Conservation (phyloP, 495 filamentous ascomycete species). For the Hypomontagnella submonticulosa region DNA sequence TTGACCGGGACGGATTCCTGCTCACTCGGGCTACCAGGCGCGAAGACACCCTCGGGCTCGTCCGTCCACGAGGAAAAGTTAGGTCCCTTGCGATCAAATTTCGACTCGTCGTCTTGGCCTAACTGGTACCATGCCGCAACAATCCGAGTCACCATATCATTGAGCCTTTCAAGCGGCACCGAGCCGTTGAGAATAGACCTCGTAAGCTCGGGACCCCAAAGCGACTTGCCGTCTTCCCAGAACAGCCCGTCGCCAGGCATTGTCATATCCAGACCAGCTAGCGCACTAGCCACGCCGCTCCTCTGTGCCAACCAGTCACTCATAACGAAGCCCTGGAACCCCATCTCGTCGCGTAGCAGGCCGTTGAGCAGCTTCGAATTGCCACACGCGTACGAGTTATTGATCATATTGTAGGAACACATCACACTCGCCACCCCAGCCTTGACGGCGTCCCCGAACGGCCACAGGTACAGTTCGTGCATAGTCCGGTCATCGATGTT, state of each 20-base stretch:
- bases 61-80: constrained; percentile 95
- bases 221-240: constrained; percentile 80
- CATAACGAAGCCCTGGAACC: constrained; percentile 94
- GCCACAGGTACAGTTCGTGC: constrained; percentile 91
- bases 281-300: constrained; percentile 78
- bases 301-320: constrained; percentile 94
- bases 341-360: constrained; percentile 92
- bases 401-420: constrained; percentile 91
- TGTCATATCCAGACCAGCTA: constrained; percentile 91
- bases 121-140: constrained; percentile 94
- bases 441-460: constrained; percentile 85
- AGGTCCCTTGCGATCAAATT: constrained; percentile 74
- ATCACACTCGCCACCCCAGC: constrained; percentile 90
- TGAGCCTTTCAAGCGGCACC: constrained; percentile 81
- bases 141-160: constrained; percentile 94
- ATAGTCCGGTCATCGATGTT: constrained; percentile 86
- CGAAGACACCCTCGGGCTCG: constrained; percentile 71
- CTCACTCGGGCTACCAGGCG: constrained; percentile 68
- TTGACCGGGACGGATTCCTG: constrained; percentile 74
- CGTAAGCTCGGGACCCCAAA: constrained; percentile 85
- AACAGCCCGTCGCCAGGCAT: constrained; percentile 91
- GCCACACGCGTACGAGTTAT: constrained; percentile 89
- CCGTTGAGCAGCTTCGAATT: constrained; percentile 94
- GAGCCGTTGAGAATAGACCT: constrained; percentile 83
- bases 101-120: constrained; percentile 77